Evolutionary conservation across 164 flowering plant species (phyloP).

Genomic region (Nymphaea thermarum): DNA sequence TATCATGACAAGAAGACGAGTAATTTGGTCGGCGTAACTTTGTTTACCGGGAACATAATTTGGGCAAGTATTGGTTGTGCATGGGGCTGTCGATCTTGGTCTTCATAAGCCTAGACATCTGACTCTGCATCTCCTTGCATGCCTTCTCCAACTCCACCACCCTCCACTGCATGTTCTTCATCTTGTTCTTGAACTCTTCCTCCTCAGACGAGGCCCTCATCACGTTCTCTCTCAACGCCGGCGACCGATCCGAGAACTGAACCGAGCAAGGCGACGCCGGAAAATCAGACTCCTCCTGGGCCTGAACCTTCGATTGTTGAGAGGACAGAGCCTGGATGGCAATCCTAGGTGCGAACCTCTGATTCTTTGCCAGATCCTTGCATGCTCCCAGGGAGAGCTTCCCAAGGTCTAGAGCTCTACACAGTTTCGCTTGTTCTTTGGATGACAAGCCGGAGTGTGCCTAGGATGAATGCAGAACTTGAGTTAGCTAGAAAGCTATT

Average conservation of each 20-base stretch:
- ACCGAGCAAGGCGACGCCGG: neutral
- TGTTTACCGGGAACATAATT: neutral
- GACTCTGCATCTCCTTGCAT: conserved; percentile 46
- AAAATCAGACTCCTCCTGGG: neutral
- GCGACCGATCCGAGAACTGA: conserved; percentile 1
- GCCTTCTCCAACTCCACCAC: conserved; percentile 51
- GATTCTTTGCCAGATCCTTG: conserved; percentile 75
- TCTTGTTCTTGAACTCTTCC: conserved; percentile 33
- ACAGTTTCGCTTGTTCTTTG: conserved; percentile 52
- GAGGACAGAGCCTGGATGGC: conserved; percentile 61
- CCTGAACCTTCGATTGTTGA: conserved; percentile 26
- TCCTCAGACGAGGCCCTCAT: conserved; percentile 15
- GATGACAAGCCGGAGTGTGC: conserved; percentile 3
- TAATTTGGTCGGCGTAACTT: too few relatives aligned
- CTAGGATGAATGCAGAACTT: neutral
- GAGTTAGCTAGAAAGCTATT: neutral
- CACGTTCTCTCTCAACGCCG: conserved; percentile 3
- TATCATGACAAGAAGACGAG: too few relatives aligned
- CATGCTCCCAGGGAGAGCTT: conserved; percentile 67
- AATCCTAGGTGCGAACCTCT: conserved; percentile 51
- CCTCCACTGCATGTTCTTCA: conserved; percentile 52
- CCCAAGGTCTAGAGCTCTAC: conserved; percentile 61
- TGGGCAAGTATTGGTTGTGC: neutral
- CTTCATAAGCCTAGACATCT: conserved; percentile 35
- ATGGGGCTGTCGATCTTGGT: neutral